Evolutionary conservation across 148 eudicot genomes (phyloP).

Genomic region (Amaranthus cruentus): DNA sequence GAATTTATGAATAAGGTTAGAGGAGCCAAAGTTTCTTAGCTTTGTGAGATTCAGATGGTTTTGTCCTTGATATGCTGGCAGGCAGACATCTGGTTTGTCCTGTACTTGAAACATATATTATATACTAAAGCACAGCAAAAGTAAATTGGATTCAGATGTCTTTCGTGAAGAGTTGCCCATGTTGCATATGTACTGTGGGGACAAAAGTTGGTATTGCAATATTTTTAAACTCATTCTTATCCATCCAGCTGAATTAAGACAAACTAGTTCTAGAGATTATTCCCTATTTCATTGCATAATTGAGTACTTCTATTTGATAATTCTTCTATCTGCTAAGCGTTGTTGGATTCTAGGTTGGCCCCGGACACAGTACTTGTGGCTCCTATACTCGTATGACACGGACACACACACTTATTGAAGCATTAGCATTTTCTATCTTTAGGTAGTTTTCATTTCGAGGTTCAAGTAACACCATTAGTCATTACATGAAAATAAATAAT

Average conservation of each 20-base stretch:
- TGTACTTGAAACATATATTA: not conserved
- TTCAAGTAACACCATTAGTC: too few relatives aligned
- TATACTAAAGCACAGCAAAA: too few relatives aligned
- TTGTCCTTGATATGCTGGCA: not conserved
- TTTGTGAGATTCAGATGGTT: not conserved
- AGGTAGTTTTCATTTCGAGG: too few relatives aligned
- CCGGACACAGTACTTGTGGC: too few relatives aligned
- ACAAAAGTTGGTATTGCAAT: not conserved
- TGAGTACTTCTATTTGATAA: not conserved
- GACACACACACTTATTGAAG: too few relatives aligned
- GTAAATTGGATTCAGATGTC: not conserved
- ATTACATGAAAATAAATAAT: too few relatives aligned
- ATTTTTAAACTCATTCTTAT: conserved; percentile 4
- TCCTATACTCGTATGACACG: too few relatives aligned
- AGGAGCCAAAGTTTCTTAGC: not conserved
- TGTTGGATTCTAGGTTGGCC: too few relatives aligned
- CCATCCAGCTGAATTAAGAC: conserved; percentile 18
- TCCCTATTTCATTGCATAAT: not conserved
- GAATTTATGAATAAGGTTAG: too few relatives aligned
- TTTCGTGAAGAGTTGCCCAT: not conserved
- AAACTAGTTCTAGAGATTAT: not conserved
- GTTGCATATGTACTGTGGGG: not conserved
- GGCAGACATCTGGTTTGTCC: not conserved
- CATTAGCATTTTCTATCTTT: too few relatives aligned
- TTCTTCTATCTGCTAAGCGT: not conserved